phyloP scores from a whole-genome alignment of 2,329 filamentous ascomycete genomes.

The Aureobasidium sp. region DNA sequence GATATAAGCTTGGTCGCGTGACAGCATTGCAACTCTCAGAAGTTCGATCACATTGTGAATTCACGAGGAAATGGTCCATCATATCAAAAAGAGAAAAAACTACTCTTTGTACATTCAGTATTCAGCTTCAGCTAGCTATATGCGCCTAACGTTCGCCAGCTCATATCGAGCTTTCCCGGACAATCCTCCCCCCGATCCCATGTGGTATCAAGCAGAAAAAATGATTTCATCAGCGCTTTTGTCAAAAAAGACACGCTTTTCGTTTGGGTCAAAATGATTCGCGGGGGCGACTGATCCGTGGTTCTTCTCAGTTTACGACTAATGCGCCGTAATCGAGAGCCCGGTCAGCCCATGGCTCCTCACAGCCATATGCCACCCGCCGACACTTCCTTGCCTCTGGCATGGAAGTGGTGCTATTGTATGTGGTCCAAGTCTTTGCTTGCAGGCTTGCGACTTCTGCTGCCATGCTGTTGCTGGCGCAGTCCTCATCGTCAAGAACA shows the following conservation, averaged over 20 bases:
- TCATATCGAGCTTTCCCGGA: neutral
- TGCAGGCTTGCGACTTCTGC: neutral
- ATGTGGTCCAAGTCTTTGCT: neutral
- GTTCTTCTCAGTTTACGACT: neutral
- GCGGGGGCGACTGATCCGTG: neutral
- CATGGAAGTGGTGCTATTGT: neutral
- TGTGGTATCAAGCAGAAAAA: neutral
- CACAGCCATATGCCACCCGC: neutral
- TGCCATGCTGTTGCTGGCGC: slow-evolving; percentile 4
- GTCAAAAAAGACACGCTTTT: slow-evolving; percentile 2
- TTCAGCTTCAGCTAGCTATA: slow-evolving; percentile 1
- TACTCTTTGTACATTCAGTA: neutral
- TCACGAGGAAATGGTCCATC: neutral
- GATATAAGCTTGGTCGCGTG: neutral
- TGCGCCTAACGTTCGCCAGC: slow-evolving; percentile 1
- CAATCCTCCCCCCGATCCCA: neutral
- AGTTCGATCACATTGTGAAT: neutral
- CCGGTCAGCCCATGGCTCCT: neutral
- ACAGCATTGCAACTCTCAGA: neutral
- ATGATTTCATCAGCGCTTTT: slow-evolving; percentile 1
- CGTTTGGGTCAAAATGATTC: neutral
- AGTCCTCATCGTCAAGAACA: slow-evolving; percentile 9
- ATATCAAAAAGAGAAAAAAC: neutral
- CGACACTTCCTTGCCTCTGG: neutral
- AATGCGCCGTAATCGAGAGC: neutral